Evolutionary conservation across 2,329 filamentous ascomycete species (phyloP), one percentile per base, ranked within the genome.

Genomic region (Simplicillium aogashimaense): DNA sequence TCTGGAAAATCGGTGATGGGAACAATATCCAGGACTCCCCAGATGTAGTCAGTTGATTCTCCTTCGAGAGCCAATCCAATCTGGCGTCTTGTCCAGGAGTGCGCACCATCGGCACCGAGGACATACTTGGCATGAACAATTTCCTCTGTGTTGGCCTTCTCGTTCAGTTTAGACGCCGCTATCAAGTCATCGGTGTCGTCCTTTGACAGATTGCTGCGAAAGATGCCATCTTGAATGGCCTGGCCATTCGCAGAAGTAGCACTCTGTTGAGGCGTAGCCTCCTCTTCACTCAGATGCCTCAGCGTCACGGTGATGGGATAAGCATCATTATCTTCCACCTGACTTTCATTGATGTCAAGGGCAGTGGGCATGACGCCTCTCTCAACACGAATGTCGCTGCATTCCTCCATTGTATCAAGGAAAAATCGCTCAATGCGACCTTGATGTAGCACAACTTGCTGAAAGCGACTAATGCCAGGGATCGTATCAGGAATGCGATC

Each of bases 361-460:
- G 61, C 60, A 31, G 72, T 66, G 0, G 79, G 78, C 8, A 83
- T 56, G 2, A 81, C 69, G 0, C 70, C 72, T 4, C 78, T 67
- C 48, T 84, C 79, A 11, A 85, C 67, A 5, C 55, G 52, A 36
- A 79, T 69, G 13, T 48, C 44, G 33, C 54, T 53, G 28, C 36
- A 36, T 3, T 42, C 40, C 7, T 45, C 42, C 10, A 83, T 73
- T 35, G 72, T 69, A 45, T 83, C 77, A 0, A 81, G 63, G 48
- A 83, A 78, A 53, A 80, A 81, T 1, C 70, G 64, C 52, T 86
- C 82, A 44, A 86, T 76, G 2, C 81, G 72, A 3, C 81, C 83
- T 58, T 87, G 83, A 48, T 85, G 81, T 31, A 88, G 56, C 4
- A 83, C 76, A 3, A 78, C 72, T 52, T 86, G 73, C 40, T 76